These are phyloP conservation scores for Pseudogymnoascus sp. DNA, from an alignment of 2,329 filamentous ascomycete species.

Conservation along the genomic window DNA sequence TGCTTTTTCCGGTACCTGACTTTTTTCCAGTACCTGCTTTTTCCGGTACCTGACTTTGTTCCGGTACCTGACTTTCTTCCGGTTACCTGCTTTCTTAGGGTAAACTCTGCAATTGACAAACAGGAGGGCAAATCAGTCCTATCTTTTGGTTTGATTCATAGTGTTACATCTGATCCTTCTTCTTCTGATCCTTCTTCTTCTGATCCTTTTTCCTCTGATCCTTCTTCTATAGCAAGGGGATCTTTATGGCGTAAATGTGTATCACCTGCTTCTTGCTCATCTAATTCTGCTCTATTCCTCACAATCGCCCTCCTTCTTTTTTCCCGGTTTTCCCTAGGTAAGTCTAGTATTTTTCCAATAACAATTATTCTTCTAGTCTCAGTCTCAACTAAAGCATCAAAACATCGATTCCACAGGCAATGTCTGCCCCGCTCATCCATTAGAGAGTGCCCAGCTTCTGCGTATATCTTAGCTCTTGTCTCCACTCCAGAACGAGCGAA, in stretches of 20 bases:
- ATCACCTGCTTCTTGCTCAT: neutral
- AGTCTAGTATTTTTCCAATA: neutral
- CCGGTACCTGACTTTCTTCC: too few species aligned
- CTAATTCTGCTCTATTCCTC: neutral
- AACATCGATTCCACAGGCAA: neutral
- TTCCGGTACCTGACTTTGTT: neutral
- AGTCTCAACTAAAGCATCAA: neutral
- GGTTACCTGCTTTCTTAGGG: too few species aligned
- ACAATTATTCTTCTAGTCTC: neutral
- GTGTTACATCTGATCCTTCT: neutral
- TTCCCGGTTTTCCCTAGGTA: neutral
- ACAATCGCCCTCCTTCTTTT: neutral
- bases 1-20: neutral
- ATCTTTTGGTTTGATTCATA: neutral
- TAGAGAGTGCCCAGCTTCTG: neutral
- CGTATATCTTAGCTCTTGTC: neutral
- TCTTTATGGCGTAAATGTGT: neutral
- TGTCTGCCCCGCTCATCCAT: neutral
- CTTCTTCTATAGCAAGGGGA: neutral
- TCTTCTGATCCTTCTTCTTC: neutral
- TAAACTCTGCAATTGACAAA: rapidly evolving
- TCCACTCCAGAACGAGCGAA: neutral
- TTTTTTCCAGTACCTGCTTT: neutral
- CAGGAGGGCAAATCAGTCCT: too few species aligned
- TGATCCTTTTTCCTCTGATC: neutral